Conservation (phyloP, 2,329 filamentous ascomycete species). For the Pseudocercospora pini-densiflorae region DNA sequence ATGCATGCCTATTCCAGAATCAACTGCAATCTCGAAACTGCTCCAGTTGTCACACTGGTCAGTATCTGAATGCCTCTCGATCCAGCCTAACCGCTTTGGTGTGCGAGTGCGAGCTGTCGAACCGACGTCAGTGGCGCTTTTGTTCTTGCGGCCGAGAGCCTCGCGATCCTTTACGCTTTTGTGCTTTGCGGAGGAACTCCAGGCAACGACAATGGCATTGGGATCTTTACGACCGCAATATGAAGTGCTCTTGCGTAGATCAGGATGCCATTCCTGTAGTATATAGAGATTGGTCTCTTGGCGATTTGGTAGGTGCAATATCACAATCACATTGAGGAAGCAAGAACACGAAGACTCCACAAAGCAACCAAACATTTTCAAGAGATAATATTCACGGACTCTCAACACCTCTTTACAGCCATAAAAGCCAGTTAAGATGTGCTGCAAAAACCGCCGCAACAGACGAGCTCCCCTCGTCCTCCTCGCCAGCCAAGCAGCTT, state of each 20-base stretch:
- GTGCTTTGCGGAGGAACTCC: neutral
- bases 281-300: neutral
- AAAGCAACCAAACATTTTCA: neutral
- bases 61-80: neutral
- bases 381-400: too few species aligned
- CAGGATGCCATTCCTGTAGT: neutral
- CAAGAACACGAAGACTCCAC: neutral
- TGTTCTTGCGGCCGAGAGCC: neutral
- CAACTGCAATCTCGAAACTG: neutral
- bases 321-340: neutral
- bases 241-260: neutral
- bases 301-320: neutral
- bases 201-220: neutral
- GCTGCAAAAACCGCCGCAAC: conserved; percentile 5
- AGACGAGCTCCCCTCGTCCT: conserved; percentile 9
- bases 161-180: neutral
- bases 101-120: neutral
- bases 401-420: neutral
- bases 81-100: conserved; percentile 5
- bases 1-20: neutral
- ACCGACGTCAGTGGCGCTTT: neutral
- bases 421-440: conserved; percentile 10
- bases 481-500: conserved; percentile 16
- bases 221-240: neutral
- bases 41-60: neutral